These are phyloP conservation scores for Neltuma alba DNA, from an alignment of 306 rosid genomes.

Conservation along the genomic window DNA sequence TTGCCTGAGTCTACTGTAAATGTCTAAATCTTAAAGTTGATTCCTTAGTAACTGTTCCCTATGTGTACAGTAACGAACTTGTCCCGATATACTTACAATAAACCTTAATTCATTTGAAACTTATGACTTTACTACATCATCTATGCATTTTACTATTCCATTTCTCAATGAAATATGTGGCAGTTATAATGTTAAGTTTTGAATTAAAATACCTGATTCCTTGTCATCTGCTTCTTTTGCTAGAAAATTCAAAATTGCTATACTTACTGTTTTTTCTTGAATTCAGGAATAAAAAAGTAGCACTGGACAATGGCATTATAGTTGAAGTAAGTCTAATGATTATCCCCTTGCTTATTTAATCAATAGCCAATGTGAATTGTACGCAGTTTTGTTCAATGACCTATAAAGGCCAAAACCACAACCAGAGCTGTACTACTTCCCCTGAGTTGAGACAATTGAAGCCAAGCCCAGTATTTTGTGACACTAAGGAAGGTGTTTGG, in stretches of 20 bases:
- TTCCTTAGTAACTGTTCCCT: background rate
- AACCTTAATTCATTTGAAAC: background rate
- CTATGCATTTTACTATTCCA: background rate
- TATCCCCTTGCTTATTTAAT: slow-evolving; percentile 15
- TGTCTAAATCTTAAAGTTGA: background rate
- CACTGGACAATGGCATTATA: slow-evolving; percentile 70
- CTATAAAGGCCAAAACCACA: background rate
- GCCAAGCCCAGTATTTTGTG: background rate
- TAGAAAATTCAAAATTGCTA: slow-evolving; percentile 18
- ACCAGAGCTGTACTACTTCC: background rate
- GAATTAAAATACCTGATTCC: background rate
- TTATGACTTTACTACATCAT: background rate
- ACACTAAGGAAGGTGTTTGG: too few species aligned
- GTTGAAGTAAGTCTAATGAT: slow-evolving; percentile 68
- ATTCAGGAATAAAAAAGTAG: slow-evolving; percentile 74
- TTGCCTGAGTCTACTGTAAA: slow-evolving; percentile 2
- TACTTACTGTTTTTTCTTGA: slow-evolving; percentile 16
- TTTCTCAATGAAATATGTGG: slow-evolving; percentile 13
- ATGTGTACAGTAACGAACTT: background rate
- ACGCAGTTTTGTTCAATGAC: slow-evolving; percentile 5
- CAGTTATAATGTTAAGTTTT: slow-evolving; percentile 18
- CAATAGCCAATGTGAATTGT: slow-evolving; percentile 4
- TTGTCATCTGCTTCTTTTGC: slow-evolving; percentile 19
- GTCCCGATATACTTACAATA: background rate
- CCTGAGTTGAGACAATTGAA: background rate